A percentile compares a stretch with the other conserved stretches of the same genome.
Evolutionary conservation across 2,329 filamentous ascomycete genomes (phyloP).

Genomic region (Aureobasidium sp.): DNA sequence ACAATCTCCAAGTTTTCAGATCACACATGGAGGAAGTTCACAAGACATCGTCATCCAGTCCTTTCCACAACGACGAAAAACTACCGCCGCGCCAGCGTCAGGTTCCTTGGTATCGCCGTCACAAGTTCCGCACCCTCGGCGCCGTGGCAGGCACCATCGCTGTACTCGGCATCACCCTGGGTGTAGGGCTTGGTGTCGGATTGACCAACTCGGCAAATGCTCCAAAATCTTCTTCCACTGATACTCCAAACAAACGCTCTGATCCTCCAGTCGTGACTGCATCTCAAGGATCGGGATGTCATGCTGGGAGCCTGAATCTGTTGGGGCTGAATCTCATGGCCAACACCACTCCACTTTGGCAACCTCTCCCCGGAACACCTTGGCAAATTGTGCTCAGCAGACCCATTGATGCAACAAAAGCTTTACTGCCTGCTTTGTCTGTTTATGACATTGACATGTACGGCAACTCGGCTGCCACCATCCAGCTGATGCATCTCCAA

Average conservation of each 20-base stretch:
- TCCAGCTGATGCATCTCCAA: constrained; percentile 42
- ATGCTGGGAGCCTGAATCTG: background rate
- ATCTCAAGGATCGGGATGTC: constrained; percentile 6
- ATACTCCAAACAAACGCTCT: background rate
- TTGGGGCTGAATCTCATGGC: background rate
- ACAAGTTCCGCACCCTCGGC: constrained; percentile 1
- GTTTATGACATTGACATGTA: constrained; percentile 59
- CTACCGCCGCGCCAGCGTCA: background rate
- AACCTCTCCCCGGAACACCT: constrained; percentile 44
- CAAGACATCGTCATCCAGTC: background rate
- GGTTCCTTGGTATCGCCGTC: background rate
- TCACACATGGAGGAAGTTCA: background rate
- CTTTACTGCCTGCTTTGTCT: constrained; percentile 40
- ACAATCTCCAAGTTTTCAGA: background rate
- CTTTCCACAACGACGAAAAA: background rate
- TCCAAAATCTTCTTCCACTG: background rate
- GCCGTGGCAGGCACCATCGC: constrained; percentile 9
- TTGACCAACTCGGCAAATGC: background rate
- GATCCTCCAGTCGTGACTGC: background rate
- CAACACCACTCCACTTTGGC: constrained; percentile 35
- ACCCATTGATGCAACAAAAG: constrained; percentile 30
- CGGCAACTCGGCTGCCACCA: constrained; percentile 42
- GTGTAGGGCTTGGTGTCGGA: constrained; percentile 17
- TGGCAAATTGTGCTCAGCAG: constrained; percentile 58
- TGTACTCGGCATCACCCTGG: constrained; percentile 16